Evolutionary conservation across 345 rosid species (phyloP).

Genomic region (Euphorbia pulcherrima): DNA sequence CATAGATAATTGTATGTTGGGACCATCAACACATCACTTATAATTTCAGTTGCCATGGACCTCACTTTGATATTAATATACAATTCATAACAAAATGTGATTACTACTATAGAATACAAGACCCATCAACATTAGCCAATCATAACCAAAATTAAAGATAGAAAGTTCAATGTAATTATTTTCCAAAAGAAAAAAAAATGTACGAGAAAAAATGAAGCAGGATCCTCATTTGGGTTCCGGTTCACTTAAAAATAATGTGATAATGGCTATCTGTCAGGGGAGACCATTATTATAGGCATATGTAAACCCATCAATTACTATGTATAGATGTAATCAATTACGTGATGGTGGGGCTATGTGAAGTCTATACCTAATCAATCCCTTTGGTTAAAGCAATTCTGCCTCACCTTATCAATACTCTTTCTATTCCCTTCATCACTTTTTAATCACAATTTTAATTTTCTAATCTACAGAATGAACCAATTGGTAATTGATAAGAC

Average conservation of each 20-base stretch:
- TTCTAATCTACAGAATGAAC: background rate
- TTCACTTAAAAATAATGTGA: background rate
- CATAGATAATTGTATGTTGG: background rate
- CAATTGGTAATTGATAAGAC: background rate
- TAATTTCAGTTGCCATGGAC: too few species aligned
- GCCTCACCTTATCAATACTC: background rate
- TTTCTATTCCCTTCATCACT: background rate
- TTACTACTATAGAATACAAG: too few species aligned
- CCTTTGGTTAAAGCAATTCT: background rate
- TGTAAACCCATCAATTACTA: slow-evolving; percentile 3
- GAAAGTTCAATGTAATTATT: background rate
- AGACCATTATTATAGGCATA: background rate
- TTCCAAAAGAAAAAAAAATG: background rate
- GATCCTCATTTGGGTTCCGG: too few species aligned
- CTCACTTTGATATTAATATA: too few species aligned
- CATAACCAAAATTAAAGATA: too few species aligned
- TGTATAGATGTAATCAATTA: background rate
- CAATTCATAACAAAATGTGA: too few species aligned
- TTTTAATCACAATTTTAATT: too few species aligned
- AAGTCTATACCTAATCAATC: background rate
- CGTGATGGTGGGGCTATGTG: background rate
- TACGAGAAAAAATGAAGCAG: background rate
- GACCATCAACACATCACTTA: background rate
- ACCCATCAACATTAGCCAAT: too few species aligned
- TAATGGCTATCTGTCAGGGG: background rate